Base-by-base conservation (phyloP, 2,329 filamentous ascomycete genomes). In the Xenosphaeropsis pyriputrescens region DNA sequence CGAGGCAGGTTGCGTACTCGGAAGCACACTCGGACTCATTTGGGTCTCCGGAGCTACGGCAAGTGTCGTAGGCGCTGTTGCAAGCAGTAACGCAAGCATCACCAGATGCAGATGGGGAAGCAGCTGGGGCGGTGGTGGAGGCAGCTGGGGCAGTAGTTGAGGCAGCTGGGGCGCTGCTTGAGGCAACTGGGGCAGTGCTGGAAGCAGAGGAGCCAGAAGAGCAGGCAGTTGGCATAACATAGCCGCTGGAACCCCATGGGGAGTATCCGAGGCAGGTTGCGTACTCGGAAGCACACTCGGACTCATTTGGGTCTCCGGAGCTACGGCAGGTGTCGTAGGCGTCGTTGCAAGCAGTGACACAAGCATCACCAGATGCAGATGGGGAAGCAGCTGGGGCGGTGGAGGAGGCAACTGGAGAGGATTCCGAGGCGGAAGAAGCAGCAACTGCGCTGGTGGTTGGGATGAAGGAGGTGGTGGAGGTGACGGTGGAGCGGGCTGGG, bases 311-410 rank as follows among this genome's bases (percentile, higher is more conserved):
- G 45, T 43, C 9, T 47, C 47, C 44, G 52, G 45, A 42, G 51
- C 47, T 41, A 52, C 46, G 15, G 51, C 38, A 31, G 50, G n/a
- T 50, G 42, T 11, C 34, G 32, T 46, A 45, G 22, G 41, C 39
- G n/a, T 46, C 40, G 16, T 44, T 45, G 6, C 39, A 38, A 32
- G 36, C 40, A 18, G 52, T 50, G 36, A 52, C n/a, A n/a, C n/a
- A n/a, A n/a, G n/a, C n/a, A n/a, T n/a, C n/a, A n/a, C n/a, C 49
- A n/a, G n/a, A n/a, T n/a, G 38, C 50, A 36, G 19, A 44, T 43
- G 35, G 45, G 34, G 37, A 47, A 43, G 56, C 50, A 39, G 45
- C 47, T 48, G 48, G 45, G 49, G 44, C 48, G 54, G 43, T 17
- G 51, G 50, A 39, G 47, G 44, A 41, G 39, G 44, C 49, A 50